Base-by-base conservation (phyloP, 1,284 basidiomycete species). In the Abortiporus biennis region DNA sequence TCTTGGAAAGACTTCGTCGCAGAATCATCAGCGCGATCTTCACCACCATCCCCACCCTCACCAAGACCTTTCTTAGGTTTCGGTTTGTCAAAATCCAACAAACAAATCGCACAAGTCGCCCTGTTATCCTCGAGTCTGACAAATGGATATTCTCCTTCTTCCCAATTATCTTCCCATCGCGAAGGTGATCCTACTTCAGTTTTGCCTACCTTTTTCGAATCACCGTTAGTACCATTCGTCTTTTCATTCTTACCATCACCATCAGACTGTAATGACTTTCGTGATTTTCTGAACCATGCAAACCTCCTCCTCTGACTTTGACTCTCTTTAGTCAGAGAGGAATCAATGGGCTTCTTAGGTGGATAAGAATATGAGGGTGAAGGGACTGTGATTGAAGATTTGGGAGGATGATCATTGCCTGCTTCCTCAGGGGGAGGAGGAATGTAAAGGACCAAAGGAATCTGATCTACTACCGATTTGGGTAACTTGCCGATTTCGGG, bases 71-170 rank as follows among this genome's bases (percentile, higher is more conserved):
- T 65, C n/a, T n/a, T n/a, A n/a, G n/a, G n/a, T 54, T 66, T 79
- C 11, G 86, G 86, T 57, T 82, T 81, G 52, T 84, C 83, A 48
- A 88, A 90, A 57, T 90, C 87, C 72, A 82, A 72, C 51, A 90
- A 62, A 58, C 87, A 90, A 44, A 90, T 85, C 22, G 85, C 83
- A 59, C 86, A 90, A 11, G 80, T 76, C 4, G 87, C 87, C 36
- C 86, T 78, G 54, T 90, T 86, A 15, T 77, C 80, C 51, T 85
- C 83, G 23, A 90, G 69, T 32, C 81, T 66, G 29, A 90, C 76
- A 57, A 78, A 78, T n/a, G 76, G 76, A 50, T 72, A 73, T 38
- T 71, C 69, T 32, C 66, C 62, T 38, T 65, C 60, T 48, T 76
- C 77, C 74, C 75, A 78, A 33, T 63, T 59, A 43, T 70, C 68